phyloP scores from a whole-genome alignment of 768 basidiomycete species.

The Lyophyllum decastes region DNA sequence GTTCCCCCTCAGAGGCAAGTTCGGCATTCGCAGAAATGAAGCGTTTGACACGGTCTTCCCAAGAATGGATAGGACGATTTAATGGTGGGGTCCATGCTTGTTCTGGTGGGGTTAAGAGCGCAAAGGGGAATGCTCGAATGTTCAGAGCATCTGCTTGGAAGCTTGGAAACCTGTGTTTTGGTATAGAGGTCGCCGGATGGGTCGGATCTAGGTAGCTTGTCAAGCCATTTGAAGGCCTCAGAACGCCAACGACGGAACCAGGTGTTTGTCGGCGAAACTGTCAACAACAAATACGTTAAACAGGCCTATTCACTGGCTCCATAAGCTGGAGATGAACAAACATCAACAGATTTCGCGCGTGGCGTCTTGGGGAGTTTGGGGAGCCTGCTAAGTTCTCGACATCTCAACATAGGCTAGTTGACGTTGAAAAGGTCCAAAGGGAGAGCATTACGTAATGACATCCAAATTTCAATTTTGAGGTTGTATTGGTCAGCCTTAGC shows the following conservation, averaged over 20 bases:
- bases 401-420: conserved; percentile 17
- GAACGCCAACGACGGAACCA: conserved; percentile 27
- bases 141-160: conserved; percentile 16
- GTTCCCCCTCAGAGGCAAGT: conserved; percentile 1
- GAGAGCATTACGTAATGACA: not conserved
- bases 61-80: conserved; percentile 15
- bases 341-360: conserved; percentile 35
- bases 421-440: not conserved
- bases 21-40: conserved; percentile 3
- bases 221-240: conserved; percentile 1
- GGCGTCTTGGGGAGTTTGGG: conserved; percentile 22
- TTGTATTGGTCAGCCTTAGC: too few species aligned
- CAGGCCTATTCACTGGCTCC: not conserved
- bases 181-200: conserved; percentile 22
- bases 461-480: too few species aligned
- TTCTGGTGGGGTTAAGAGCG: conserved; percentile 24
- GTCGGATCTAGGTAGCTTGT: conserved; percentile 26
- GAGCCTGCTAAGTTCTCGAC: conserved; percentile 35
- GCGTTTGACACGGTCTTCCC: conserved; percentile 18
- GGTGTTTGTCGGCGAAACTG: conserved; percentile 46
- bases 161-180: conserved; percentile 13
- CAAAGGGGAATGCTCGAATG: conserved; percentile 33
- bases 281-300: not conserved
- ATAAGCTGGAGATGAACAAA: conserved; percentile 17
- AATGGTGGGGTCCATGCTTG: conserved; percentile 23